Evolutionary conservation across 2,329 filamentous ascomycete genomes (phyloP), one percentile per base, ranked within the genome.

Genomic region (Aspergillus fumigatus): DNA sequence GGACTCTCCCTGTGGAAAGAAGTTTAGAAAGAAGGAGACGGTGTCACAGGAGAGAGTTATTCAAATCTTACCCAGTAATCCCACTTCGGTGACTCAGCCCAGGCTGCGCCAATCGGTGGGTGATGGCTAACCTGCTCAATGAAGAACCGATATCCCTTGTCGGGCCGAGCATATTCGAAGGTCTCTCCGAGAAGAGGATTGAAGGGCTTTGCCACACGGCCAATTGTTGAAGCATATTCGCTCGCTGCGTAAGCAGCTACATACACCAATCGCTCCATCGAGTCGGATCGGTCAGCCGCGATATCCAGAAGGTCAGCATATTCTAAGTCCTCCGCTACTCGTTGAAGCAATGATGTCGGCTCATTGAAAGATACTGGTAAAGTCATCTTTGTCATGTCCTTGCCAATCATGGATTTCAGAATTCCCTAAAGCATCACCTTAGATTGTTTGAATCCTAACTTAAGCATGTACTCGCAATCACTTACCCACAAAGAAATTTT

Each of bases 351-450:
- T 5, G 94, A 97, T 0, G 94, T 99, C 0, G 94, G 94, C 74
- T 99, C 94, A 75, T 99, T 99, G 80, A 99, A 97, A 0, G 94
- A 96, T 2, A 99, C 94, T 0, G 94, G 94, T 21, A 99, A 79
- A 0, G 94, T 97, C 93, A 99, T 99, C 79, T 95, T 97, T 40
- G 94, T 97, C 94, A 99, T 97, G 70, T 99, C 94, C 73, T 99
- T 97, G 61, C 94, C 94, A 75, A 99, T 96, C 94, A 99, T 97
- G 23, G 93, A 97, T 78, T 97, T 99, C 61, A 99, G 79, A 65
- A 99, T 97, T 63, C 89, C 88, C 92, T 97, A 62, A 41, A 51
- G 9, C 29, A 50, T 38, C 35, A 52, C 10, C n/a, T n/a, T 32
- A 10, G 25, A 43, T 48, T 10, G 19, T 23, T 25, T 11, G 3